Evolutionary conservation across 169 alveolate genomes (phyloP).

Genomic region (Cryptosporidium sp.): DNA sequence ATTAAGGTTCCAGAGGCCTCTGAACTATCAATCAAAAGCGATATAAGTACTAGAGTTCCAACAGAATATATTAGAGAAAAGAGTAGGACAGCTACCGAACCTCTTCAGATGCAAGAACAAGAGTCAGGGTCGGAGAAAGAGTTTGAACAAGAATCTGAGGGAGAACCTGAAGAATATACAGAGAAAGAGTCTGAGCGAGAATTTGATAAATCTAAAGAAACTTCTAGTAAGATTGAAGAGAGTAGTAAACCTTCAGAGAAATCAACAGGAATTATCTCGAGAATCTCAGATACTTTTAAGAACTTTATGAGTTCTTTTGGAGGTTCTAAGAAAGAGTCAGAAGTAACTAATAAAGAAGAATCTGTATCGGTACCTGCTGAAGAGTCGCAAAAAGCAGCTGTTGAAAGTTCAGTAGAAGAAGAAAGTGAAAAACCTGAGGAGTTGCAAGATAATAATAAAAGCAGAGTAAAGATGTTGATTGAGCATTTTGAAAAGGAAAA

Average conservation of each 20-base stretch:
- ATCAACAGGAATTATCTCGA: not conserved
- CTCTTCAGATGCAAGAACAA: not conserved
- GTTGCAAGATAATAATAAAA: not conserved
- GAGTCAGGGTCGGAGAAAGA: not conserved
- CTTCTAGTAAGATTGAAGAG: constrained; percentile 11
- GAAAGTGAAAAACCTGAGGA: not conserved
- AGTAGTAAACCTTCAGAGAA: not conserved
- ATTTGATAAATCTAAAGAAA: constrained; percentile 1
- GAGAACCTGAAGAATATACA: not conserved
- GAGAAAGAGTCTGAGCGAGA: not conserved
- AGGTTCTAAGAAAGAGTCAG: not conserved
- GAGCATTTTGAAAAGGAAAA: constrained; percentile 40
- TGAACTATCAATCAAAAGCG: not conserved
- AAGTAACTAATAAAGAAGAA: not conserved
- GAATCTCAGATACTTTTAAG: constrained; percentile 1
- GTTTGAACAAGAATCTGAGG: not conserved
- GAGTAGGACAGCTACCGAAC: no score
- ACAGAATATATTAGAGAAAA: not conserved
- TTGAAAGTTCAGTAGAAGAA: not conserved
- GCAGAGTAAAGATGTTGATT: constrained; percentile 45
- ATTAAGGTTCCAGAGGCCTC: not conserved
- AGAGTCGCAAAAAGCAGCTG: not conserved
- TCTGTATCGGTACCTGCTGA: not conserved
- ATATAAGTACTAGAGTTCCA: not conserved
- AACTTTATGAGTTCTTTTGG: constrained; percentile 15